Base-by-base conservation (phyloP, 768 basidiomycete genomes). In the Grammothele lineata region DNA sequence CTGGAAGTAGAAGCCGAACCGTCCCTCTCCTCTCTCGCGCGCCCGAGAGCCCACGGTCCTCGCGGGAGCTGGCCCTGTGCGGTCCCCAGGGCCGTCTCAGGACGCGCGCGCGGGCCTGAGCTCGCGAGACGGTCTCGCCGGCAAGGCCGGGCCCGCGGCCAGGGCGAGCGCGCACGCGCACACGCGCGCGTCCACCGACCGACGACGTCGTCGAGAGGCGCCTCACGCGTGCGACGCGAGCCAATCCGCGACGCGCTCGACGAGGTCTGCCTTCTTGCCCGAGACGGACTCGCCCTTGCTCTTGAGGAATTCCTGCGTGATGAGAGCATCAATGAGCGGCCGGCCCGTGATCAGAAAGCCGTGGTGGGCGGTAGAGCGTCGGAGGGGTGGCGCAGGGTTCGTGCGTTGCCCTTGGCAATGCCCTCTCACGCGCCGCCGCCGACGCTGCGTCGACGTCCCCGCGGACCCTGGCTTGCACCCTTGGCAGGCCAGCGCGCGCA, bases 261-360 rank as follows among this genome's bases (percentile, higher is more conserved):
- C 48, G 40, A 92, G 68, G 1, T 87, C 89, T 10, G 72, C 76
- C 62, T 92, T 92, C 64, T 76, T 87, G 1, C 89, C 90, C 18
- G 80, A 74, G 10, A 73, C 68, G 8, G 77, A 47, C 50, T 75
- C 64, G 42, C 81, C 75, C 60, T 87, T 89, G 54, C 72, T 72
- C 62, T 78, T 86, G 50, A 87, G 69, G 62, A 89, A 87, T n/a
- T 83, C 82, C 85, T 88, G 57, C 35, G 33, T 30, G 32, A 27
- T 15, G 23, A 14, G 26, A n/a, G n/a, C 17, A 25, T 43, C 38
- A 34, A 49, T 50, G 55, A 42, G 39, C 43, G 42, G 45, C 27
- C 39, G 39, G n/a, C 14, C 27, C 27, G 25, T 34, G 30, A 51
- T 36, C 37, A 47, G 34, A 35, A 36, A 39, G 33, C 25, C 14